phyloP scores from a whole-genome alignment of 208 protist genomes.

The Borovskyia barvae region DNA sequence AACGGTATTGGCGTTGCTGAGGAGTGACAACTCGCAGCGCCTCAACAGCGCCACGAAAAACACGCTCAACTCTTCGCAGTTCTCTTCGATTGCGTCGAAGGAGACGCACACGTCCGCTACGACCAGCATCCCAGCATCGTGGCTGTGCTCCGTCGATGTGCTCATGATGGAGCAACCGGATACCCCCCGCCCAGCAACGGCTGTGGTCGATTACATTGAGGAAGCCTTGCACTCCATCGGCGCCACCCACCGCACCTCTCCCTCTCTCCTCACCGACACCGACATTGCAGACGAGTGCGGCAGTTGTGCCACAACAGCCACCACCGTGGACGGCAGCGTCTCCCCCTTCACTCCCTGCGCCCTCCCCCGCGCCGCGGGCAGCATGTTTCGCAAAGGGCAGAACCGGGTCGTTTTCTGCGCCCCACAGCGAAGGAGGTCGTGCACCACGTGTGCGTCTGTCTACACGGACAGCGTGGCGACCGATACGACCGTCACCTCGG shows the following conservation, averaged over 20 bases:
- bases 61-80: background rate
- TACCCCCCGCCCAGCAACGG: no score
- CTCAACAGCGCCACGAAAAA: background rate
- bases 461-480: background rate
- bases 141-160: background rate
- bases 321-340: background rate
- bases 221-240: background rate
- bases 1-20: background rate
- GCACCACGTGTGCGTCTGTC: background rate
- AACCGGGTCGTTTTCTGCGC: background rate
- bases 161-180: background rate
- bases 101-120: background rate
- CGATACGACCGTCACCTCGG: background rate
- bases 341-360: background rate
- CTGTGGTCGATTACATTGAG: no score
- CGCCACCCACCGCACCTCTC: background rate
- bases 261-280: slow-evolving; percentile 13
- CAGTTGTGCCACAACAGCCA: background rate
- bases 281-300: slow-evolving; percentile 20
- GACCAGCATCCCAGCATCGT: background rate
- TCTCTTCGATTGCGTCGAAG: background rate
- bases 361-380: background rate
- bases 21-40: background rate
- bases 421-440: background rate
- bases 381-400: background rate